Percentiles rank a stretch among this genome's conserved stretches.
Evolutionary conservation across 306 rosid genomes (phyloP).

Genomic region (Vigna radiata): DNA sequence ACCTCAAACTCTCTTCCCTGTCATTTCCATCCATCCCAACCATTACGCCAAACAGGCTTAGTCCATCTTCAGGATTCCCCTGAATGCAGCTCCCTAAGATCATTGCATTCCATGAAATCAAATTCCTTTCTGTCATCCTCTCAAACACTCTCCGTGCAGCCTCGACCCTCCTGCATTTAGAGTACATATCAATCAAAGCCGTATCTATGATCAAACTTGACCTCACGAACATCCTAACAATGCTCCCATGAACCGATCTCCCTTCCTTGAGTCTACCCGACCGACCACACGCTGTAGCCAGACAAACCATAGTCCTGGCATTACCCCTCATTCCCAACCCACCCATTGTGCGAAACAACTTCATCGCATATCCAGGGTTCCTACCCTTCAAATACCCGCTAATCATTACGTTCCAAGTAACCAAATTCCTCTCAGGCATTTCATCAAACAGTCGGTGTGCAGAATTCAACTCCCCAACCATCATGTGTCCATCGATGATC

Average conservation of each 20-base stretch:
- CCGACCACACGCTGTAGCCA: slow-evolving; percentile 65
- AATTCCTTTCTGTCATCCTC: slow-evolving; percentile 54
- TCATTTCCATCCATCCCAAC: slow-evolving; percentile 47
- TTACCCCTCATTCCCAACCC: slow-evolving; percentile 54
- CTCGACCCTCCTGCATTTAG: slow-evolving; percentile 64
- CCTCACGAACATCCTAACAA: slow-evolving; percentile 45
- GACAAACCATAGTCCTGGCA: slow-evolving; percentile 60
- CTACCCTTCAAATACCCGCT: slow-evolving; percentile 68
- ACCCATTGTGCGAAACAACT: slow-evolving; percentile 71
- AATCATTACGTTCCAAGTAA: slow-evolving; percentile 71
- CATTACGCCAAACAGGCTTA: slow-evolving; percentile 59
- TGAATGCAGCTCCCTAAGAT: slow-evolving; percentile 76
- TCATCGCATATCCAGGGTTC: slow-evolving; percentile 69
- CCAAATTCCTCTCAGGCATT: slow-evolving; percentile 67
- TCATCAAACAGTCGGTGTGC: slow-evolving; percentile 62
- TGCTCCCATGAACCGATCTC: slow-evolving; percentile 72
- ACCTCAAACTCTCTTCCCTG: slow-evolving; percentile 25
- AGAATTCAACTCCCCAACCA: slow-evolving; percentile 50
- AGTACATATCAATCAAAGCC: slow-evolving; percentile 75
- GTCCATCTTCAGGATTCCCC: slow-evolving; percentile 71
- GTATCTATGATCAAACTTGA: slow-evolving; percentile 57
- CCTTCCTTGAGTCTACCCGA: slow-evolving; percentile 73
- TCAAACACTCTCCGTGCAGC: slow-evolving; percentile 55
- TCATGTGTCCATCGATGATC: slow-evolving; percentile 49
- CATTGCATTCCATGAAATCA: slow-evolving; percentile 76